A percentile compares a stretch with the other conserved stretches of the same genome.
These are phyloP conservation scores for Lichtheimia hyalospora DNA, from an alignment of 371 early-diverging fungal genomes.

Conservation along the genomic window DNA sequence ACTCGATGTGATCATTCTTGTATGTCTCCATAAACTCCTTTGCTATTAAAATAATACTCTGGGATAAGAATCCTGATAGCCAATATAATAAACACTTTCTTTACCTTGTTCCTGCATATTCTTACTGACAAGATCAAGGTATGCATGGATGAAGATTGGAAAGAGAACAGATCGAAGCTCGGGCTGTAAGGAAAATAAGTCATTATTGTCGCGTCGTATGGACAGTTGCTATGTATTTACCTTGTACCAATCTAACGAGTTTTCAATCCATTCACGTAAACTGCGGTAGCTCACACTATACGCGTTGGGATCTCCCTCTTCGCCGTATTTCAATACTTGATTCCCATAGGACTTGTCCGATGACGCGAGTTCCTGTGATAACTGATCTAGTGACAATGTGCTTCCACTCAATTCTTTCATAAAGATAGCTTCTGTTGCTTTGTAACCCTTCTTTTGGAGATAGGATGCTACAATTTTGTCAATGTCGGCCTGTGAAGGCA, in stretches of 20 bases:
- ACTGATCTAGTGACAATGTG: slow-evolving; percentile 29
- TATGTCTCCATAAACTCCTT: slow-evolving; percentile 76
- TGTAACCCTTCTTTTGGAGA: slow-evolving; percentile 43
- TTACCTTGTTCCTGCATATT: slow-evolving; percentile 69
- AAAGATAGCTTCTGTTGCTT: slow-evolving; percentile 27
- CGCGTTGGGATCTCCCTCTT: slow-evolving; percentile 76
- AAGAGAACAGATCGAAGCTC: slow-evolving; percentile 89
- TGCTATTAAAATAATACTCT: slow-evolving; percentile 12
- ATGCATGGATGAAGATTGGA: slow-evolving; percentile 95
- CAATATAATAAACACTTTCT: background rate
- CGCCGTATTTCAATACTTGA: slow-evolving; percentile 67
- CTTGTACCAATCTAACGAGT: slow-evolving; percentile 92
- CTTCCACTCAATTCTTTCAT: slow-evolving; percentile 28
- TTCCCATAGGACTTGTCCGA: slow-evolving; percentile 36
- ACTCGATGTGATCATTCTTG: slow-evolving; percentile 72
- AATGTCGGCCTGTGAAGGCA: slow-evolving; percentile 30
- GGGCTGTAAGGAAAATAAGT: slow-evolving; percentile 42
- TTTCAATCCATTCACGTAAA: slow-evolving; percentile 92
- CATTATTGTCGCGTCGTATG: background rate
- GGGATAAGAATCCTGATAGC: background rate
- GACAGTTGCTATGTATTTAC: slow-evolving; percentile 30
- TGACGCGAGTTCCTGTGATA: slow-evolving; percentile 22
- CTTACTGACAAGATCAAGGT: slow-evolving; percentile 83
- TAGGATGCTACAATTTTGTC: slow-evolving; percentile 39
- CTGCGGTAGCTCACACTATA: slow-evolving; percentile 76